Conservation (phyloP, 2,329 filamentous ascomycete genomes). For the Exophiala bonariae region DNA sequence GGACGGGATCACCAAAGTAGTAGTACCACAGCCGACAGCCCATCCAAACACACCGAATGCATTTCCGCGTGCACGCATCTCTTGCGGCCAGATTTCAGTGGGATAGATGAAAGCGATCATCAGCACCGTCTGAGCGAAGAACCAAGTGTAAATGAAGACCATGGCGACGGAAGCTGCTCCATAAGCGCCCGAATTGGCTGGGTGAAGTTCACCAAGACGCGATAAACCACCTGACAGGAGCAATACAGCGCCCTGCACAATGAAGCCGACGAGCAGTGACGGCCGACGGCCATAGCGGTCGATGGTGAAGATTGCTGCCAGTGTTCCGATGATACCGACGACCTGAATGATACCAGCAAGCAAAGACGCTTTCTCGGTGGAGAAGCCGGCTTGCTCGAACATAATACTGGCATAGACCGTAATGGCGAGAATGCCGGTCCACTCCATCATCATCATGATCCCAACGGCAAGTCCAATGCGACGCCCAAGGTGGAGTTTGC, state of each 20-base stretch:
- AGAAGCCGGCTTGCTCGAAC: conserved; percentile 24
- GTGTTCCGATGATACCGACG: conserved; percentile 13
- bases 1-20: conserved; percentile 34
- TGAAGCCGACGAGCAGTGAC: conserved; percentile 9
- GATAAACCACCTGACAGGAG: conserved; percentile 12
- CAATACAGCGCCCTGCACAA: conserved; percentile 13
- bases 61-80: conserved; percentile 10
- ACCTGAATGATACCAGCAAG: conserved; percentile 4
- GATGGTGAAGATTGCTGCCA: conserved; percentile 22
- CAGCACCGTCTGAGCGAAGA: conserved; percentile 12
- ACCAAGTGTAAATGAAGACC: conserved; percentile 16
- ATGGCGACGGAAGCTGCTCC: conserved; percentile 7
- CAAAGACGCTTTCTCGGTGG: conserved; percentile 55
- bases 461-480: conserved; percentile 4
- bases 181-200: conserved; percentile 4
- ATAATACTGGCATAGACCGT: conserved; percentile 12
- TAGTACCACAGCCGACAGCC: conserved; percentile 9
- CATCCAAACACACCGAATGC: conserved; percentile 14
- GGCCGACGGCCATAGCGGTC: conserved; percentile 18
- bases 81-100: conserved; percentile 16
- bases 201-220: conserved; percentile 8
- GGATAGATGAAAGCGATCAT: conserved; percentile 34
- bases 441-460: conserved; percentile 15
- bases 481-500: conserved; percentile 7
- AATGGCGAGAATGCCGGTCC: conserved; percentile 7